Conservation (phyloP, 2,329 filamentous ascomycete genomes). For the Ophiosphaerella herpotricha region DNA sequence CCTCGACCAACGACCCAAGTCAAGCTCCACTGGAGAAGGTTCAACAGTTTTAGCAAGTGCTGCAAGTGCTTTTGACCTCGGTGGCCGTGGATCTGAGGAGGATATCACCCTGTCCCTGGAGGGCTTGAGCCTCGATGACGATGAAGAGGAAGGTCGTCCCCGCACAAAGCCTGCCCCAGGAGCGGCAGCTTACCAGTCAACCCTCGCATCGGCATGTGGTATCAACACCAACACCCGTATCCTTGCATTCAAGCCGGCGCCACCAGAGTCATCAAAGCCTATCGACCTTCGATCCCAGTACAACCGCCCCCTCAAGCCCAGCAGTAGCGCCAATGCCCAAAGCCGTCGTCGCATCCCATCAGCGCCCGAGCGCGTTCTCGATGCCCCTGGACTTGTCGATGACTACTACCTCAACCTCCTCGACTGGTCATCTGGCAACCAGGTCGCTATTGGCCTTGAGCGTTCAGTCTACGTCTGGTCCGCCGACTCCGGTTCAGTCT, state of each 20-base stretch:
- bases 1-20: slow-evolving; percentile 63
- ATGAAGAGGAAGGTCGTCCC: slow-evolving; percentile 63
- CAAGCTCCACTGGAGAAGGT: slow-evolving; percentile 68
- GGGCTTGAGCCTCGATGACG: slow-evolving; percentile 75
- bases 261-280: slow-evolving; percentile 97
- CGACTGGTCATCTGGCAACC: slow-evolving; percentile 97
- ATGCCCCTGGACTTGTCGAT: slow-evolving; percentile 93
- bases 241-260: slow-evolving; percentile 95
- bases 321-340: slow-evolving; percentile 75
- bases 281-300: slow-evolving; percentile 98
- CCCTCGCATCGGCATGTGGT: slow-evolving; percentile 86
- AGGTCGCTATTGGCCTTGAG: slow-evolving; percentile 96
- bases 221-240: slow-evolving; percentile 94
- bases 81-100: slow-evolving; percentile 66
- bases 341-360: slow-evolving; percentile 91
- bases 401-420: slow-evolving; percentile 99
- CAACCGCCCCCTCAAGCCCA: slow-evolving; percentile 89
- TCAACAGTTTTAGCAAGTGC: slow-evolving; percentile 78
- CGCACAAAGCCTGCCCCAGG: slow-evolving; percentile 84
- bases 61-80: slow-evolving; percentile 68
- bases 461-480: slow-evolving; percentile 99
- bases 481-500: slow-evolving; percentile 87
- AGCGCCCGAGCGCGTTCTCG: slow-evolving; percentile 91
- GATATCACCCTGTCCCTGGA: slow-evolving; percentile 78
- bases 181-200: slow-evolving; percentile 88